Conservation (phyloP, 371 early-diverging fungal species). For the Syncephalastrum contaminatum region DNA sequence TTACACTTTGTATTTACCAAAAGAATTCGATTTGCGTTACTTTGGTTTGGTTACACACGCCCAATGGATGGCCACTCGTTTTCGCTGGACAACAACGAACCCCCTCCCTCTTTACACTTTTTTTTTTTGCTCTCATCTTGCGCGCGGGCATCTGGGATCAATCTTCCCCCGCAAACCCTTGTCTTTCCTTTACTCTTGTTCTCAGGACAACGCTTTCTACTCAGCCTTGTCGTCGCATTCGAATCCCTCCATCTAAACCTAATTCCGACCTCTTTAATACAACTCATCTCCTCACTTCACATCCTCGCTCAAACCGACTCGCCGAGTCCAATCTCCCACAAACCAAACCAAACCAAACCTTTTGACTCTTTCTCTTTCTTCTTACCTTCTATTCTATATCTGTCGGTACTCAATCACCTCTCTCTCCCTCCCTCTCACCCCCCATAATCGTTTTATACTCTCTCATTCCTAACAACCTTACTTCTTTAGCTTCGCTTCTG, state of each 20-base stretch:
- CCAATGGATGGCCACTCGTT: no score
- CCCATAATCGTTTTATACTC: background rate
- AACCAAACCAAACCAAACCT: no score
- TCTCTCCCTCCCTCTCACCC: slow-evolving; percentile 3
- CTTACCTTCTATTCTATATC: background rate
- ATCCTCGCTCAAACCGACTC: no score
- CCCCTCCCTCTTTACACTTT: slow-evolving; percentile 4
- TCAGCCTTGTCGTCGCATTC: no score
- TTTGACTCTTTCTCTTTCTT: background rate
- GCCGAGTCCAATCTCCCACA: no score
- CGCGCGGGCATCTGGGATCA: slow-evolving; percentile 11
- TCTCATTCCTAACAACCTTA: background rate
- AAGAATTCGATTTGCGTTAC: slow-evolving; percentile 2
- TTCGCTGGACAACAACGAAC: background rate
- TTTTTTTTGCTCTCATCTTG: slow-evolving; percentile 11
- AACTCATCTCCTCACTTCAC: no score
- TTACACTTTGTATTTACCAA: slow-evolving; percentile 3
- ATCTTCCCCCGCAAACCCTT: slow-evolving; percentile 2
- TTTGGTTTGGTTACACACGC: background rate
- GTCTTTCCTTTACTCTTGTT: slow-evolving; percentile 2
- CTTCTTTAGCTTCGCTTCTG: background rate
- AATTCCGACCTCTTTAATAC: no score
- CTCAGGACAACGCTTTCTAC: no score
- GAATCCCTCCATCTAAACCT: no score
- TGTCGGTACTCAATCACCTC: slow-evolving; percentile 4